These are phyloP conservation scores for Leccinum variabile DNA, from an alignment of 1,284 basidiomycete species.

Conservation along the genomic window DNA sequence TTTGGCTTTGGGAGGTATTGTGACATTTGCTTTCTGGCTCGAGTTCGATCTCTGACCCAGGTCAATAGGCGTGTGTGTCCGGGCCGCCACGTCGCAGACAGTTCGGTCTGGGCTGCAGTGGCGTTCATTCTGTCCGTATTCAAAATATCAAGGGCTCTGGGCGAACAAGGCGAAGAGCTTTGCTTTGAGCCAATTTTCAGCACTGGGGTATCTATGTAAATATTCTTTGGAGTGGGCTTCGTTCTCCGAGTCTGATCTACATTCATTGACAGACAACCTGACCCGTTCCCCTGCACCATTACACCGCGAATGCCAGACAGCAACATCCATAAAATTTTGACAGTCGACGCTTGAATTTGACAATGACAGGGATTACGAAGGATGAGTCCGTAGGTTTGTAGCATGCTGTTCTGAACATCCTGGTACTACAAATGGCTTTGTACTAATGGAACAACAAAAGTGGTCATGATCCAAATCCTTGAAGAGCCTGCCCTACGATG, in stretches of 20 bases:
- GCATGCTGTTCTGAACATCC: background rate
- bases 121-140: constrained; percentile 23
- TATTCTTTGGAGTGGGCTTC: background rate
- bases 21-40: background rate
- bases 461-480: background rate
- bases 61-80: constrained; percentile 25
- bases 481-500: background rate
- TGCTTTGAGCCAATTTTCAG: constrained; percentile 18
- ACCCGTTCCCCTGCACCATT: constrained; percentile 26
- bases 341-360: background rate
- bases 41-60: background rate
- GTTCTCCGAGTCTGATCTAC: background rate
- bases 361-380: background rate
- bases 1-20: constrained; percentile 46
- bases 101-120: constrained; percentile 26
- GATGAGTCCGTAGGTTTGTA: background rate
- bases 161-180: constrained; percentile 20
- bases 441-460: background rate
- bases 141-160: constrained; percentile 20
- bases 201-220: constrained; percentile 15
- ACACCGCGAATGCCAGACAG: constrained; percentile 5
- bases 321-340: constrained; percentile 7
- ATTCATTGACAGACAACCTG: constrained; percentile 17
- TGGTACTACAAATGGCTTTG: background rate
- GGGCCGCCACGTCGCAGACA: constrained; percentile 29